Evolutionary conservation across 2,329 filamentous ascomycete species (phyloP), one percentile per base, ranked within the genome.

Genomic region (Emmonsiellopsis sp.): DNA sequence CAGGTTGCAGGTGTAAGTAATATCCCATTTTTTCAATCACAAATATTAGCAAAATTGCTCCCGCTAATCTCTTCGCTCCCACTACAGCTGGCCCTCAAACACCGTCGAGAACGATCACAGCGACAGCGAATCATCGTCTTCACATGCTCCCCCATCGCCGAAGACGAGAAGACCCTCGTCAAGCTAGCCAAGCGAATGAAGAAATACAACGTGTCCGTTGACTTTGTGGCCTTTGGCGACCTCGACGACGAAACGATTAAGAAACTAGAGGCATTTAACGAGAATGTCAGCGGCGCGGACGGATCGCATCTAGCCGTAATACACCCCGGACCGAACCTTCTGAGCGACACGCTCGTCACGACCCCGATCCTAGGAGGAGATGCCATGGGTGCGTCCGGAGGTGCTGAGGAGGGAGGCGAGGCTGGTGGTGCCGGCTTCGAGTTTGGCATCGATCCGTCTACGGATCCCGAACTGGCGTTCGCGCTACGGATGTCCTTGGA

Each of bases 181-280:
- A 88, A 88, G 67, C 80, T 98, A 33, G 91, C 93, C 44, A 95
- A 93, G 77, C 94, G 93, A 76, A 94, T 97, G 90, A 97, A 97
- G 83, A 98, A 98, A 81, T 87, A 86, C 71, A 92, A 88, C 66
- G 88, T 95, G 56, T 88, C 85, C 57, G 88, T 98, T 66, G 93
- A 98, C 71, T 92, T 98, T 65, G 82, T 98, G 57, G 83, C 92
- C 46, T 98, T 98, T 64, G 93, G 93, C 61, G 92, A 98, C 63
- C 80, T 95, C 51, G 88, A 93, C 60, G 88, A 91, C 62, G 88
- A 95, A 60, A 89, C 86, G 58, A 87, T 87, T 53, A 83, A 87
- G 69, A 97, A 97, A 76, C 83, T 98, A 52, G 84, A 89, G 66
- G 86, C 88, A 32, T 98, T 98, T 77, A 90, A 95, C 72, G 87